Evolutionary conservation across 768 basidiomycete species (phyloP), one percentile per base, ranked within the genome.

Genomic region (Phanerochaete sordida): DNA sequence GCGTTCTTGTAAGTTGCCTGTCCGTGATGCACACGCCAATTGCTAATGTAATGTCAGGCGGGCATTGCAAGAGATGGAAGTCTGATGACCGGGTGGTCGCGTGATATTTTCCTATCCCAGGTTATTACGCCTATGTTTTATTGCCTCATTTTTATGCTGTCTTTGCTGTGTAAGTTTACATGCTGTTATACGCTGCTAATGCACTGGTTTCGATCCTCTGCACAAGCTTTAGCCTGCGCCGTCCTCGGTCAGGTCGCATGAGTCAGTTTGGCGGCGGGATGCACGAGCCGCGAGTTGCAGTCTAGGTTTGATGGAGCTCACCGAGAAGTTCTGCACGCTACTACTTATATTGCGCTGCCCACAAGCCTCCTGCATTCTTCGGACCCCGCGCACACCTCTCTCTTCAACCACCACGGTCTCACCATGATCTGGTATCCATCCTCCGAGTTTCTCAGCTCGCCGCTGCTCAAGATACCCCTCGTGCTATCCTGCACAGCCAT

Each of bases 1-100:
- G 87, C 88, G 2, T 92, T 79, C 66, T 72, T 77, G 88, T 88
- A 65, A 51, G 85, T 77, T 24, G 33, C 8, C 3, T 4, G 15
- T 27, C 21, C 21, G 50, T 47, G 30, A 31, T 8, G 53, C 46
- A 31, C 51, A 35, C 27, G 47, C 12, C n/a, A 43, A 9, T 54
- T 44, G 44, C 27, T 43, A 3, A 48, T 23, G n/a, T 57, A 54
- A 35, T 0, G n/a, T 15, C 54, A 82, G 81, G 51, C 72, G 72
- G 7, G 81, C 81, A 6, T 68, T 74, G 5, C 73, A 77, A 2
- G 81, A 82, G 61, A 81, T 82, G 77, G 80, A 82, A 69, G 74
- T 70, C 0, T 71, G n/a, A 44, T 12, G 39, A 43, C 5, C 19
- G 33, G 7, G 7, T 46, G 44, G 5, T 24, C 19, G 44, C 23